Evolutionary conservation across 176 grass and related monocot genomes (phyloP).

Genomic region (Carex pumila): DNA sequence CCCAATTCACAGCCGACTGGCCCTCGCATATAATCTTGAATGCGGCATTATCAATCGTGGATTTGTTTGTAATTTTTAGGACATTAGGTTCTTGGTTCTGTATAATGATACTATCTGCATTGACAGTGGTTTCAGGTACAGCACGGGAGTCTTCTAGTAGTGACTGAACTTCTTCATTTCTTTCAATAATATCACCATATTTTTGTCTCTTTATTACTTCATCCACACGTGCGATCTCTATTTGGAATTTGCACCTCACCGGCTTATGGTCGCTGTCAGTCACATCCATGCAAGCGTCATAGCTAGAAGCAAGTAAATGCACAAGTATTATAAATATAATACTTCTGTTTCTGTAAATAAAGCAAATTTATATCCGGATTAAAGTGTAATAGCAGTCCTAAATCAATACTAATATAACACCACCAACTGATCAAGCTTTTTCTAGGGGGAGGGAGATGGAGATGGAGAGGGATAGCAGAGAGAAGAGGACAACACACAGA

Average conservation of each 20-base stretch:
- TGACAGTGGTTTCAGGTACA: conserved; percentile 66
- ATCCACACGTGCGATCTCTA: conserved; percentile 84
- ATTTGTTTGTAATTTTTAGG: conserved; percentile 70
- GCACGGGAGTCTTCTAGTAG: conserved; percentile 47
- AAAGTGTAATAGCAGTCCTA: background rate
- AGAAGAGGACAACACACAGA: background rate
- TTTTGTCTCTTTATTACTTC: conserved; percentile 87
- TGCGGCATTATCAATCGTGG: conserved; percentile 55
- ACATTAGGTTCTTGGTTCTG: conserved; percentile 52
- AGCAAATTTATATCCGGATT: background rate
- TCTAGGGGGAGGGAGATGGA: background rate
- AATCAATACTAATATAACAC: background rate
- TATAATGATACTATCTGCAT: conserved; percentile 36
- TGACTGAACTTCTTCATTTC: conserved; percentile 45
- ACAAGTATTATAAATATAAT: background rate
- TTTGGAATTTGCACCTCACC: conserved; percentile 78
- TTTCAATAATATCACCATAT: conserved; percentile 74
- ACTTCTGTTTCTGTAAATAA: background rate
- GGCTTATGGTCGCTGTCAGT: conserved; percentile 98
- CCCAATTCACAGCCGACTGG: conserved; percentile 50
- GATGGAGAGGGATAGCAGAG: background rate
- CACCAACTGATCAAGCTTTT: background rate
- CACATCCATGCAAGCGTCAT: conserved; percentile 93
- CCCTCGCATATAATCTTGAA: conserved; percentile 80
- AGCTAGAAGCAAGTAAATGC: conserved; percentile 39